Base-by-base conservation (phyloP, 139 green algal genomes). In the Chlorella ohadii region DNA sequence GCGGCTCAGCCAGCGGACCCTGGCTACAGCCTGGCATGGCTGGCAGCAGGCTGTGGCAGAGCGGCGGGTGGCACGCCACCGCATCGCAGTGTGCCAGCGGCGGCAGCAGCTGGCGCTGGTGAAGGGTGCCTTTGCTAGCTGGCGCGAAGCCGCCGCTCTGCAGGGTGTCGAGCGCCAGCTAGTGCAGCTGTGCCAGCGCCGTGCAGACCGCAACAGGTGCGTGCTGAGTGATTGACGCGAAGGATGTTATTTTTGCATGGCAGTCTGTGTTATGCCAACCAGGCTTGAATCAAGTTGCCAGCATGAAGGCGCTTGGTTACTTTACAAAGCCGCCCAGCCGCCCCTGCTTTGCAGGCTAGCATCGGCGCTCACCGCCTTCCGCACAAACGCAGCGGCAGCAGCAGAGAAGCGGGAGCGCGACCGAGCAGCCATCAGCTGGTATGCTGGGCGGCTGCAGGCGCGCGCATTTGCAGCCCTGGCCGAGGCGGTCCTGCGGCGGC, bases 71-170 rank as follows among this genome's bases (percentile, higher is more conserved):
- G 61, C 64, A 3, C 36, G 75, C 19, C 83, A 84, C 56, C 75
- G 73, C n/a, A 66, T 84, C 20, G 74, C 63, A 3, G 47, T 79
- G 22, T 84, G 83, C 83, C 83, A 70, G 68, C 63, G 83, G 36
- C 63, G 72, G 38, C 55, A 65, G 38, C 34, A 36, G 38, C 11
- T 36, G 28, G 59, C 20, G 44, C 25, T 65, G 77, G 68, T 61
- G 65, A 73, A 65, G 67, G 34, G 31, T 6, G 72, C 36, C 22
- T 33, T 85, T 23, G 41, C 51, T 1, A 75, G 34, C 36, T 87
- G 82, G 85, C 70, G 71, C 4, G 70, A 57, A 38, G 25, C 7
- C 4, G 79, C 72, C 1, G 76, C 63, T 1, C 27, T 63, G 12
- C 15, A 36, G 12, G 31, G n/a, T 12, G 64, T 63, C 1, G 55